Conservation (phyloP, 352 stramenopile species). For the Globisporangium abappressorium region DNA sequence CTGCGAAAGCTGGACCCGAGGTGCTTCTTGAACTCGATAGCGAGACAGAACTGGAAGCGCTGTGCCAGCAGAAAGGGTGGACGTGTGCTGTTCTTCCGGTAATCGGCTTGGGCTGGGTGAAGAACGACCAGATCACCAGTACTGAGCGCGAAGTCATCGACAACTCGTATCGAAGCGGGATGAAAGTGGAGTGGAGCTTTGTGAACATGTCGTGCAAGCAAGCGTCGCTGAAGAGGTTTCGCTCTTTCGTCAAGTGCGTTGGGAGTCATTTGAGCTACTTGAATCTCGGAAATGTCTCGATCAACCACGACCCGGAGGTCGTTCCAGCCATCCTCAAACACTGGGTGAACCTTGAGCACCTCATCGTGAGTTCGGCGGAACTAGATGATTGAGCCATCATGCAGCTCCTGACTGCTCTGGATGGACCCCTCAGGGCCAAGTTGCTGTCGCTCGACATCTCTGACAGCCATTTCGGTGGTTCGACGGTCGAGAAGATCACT, state of each 20-base stretch:
- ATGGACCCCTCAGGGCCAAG: background rate
- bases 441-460: slow-evolving; percentile 1
- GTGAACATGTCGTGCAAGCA: background rate
- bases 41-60: background rate
- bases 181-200: background rate
- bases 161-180: background rate
- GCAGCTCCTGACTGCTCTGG: background rate
- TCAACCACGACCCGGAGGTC: background rate
- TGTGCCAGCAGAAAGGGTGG: background rate
- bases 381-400: background rate
- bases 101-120: background rate
- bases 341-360: background rate
- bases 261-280: background rate
- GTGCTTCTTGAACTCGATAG: background rate
- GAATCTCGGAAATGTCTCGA: background rate
- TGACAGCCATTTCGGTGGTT: background rate
- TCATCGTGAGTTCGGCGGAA: background rate
- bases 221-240: background rate
- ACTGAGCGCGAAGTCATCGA: background rate
- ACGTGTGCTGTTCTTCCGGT: background rate
- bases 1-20: background rate
- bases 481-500: background rate
- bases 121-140: background rate
- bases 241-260: background rate
- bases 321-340: background rate